Base-by-base conservation (phyloP, 179 eudicot species). In the Gypsophila paniculata region DNA sequence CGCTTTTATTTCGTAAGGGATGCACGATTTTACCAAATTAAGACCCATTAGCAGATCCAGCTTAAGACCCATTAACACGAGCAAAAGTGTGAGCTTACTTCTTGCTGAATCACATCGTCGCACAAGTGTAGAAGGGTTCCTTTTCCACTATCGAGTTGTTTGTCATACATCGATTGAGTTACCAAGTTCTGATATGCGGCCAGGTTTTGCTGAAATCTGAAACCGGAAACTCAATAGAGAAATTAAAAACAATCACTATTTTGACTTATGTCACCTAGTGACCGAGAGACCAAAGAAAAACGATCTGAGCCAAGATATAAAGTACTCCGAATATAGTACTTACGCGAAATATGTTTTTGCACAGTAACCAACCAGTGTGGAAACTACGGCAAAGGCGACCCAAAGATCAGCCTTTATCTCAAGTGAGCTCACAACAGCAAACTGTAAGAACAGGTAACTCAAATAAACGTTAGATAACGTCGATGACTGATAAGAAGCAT, bases 71-170 rank as follows among this genome's bases (percentile, higher is more conserved):
- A 34, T 46, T 49, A 49, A 73, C 46, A 62, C 65, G 26, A 42
- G n/a, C 19, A 14, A 65, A 61, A 46, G 23, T 22, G 39, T 23
- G 48, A 25, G 78, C 91, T 83, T 82, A 95, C 99, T 83, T 95
- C 99, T 81, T 95, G 99, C 79, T 95, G 97, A 82, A 95, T 85
- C 75, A 95, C 99, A 59, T 95, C 97, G 82, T 95, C 99, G 65
- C 99, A 95, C 69, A 95, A 83, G 78, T 95, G 99, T 72, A 95
- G 95, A 77, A 95, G 97, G 65, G 99, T 95, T 71, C 99, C 97
- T 77, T 78, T 89, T 82, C 99, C 99, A 72, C 99, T 92, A 84
- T 95, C 99, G 66, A 95, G 84, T 75, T 95, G 99, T 75, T 95
- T 95, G 79, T 95, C 97, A 71, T 95, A 95, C 99, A 95, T 95